A percentile compares a stretch with the other conserved stretches of the same genome.
Conservation (phyloP, 2,329 filamentous ascomycete genomes). For the Phialemoniopsis sp. region DNA sequence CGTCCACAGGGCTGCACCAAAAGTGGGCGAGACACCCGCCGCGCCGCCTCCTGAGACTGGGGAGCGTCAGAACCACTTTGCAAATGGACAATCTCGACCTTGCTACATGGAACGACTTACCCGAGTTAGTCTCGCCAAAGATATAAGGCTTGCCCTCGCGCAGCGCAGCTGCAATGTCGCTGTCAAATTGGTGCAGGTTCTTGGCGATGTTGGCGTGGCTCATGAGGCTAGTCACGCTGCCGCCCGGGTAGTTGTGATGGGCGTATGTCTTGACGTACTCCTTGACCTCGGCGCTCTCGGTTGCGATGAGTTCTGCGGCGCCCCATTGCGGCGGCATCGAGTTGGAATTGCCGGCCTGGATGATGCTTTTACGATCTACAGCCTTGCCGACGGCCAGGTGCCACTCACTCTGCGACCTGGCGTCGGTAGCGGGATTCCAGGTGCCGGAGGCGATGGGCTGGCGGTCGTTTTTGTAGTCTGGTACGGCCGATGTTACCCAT, state of each 20-base stretch:
- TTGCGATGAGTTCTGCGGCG: conserved; percentile 30
- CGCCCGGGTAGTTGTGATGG: conserved; percentile 45
- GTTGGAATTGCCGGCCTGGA: conserved; percentile 36
- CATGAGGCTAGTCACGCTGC: conserved; percentile 36
- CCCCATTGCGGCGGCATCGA: conserved; percentile 28
- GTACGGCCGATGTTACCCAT: not conserved
- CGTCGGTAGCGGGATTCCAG: conserved; percentile 30
- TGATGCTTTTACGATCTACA: conserved; percentile 24
- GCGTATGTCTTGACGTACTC: conserved; percentile 35
- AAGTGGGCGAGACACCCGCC: conserved; percentile 35
- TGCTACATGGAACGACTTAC: conserved; percentile 20
- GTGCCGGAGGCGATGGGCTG: conserved; percentile 31
- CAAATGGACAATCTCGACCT: not conserved
- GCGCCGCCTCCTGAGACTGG: conserved; percentile 31
- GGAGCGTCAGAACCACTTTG: not conserved
- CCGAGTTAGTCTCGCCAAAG: conserved; percentile 46
- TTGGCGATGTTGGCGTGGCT: conserved; percentile 33
- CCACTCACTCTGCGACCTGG: conserved; percentile 33
- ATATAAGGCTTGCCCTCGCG: conserved; percentile 36
- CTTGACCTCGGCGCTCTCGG: conserved; percentile 26
- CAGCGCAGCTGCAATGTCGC: conserved; percentile 33
- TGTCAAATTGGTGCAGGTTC: conserved; percentile 31
- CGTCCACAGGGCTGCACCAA: conserved; percentile 46
- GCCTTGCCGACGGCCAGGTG: conserved; percentile 27
- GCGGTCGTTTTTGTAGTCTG: conserved; percentile 26